phyloP scores from a whole-genome alignment of 805 yeast species.

The Phaffomyces opuntiae region DNA sequence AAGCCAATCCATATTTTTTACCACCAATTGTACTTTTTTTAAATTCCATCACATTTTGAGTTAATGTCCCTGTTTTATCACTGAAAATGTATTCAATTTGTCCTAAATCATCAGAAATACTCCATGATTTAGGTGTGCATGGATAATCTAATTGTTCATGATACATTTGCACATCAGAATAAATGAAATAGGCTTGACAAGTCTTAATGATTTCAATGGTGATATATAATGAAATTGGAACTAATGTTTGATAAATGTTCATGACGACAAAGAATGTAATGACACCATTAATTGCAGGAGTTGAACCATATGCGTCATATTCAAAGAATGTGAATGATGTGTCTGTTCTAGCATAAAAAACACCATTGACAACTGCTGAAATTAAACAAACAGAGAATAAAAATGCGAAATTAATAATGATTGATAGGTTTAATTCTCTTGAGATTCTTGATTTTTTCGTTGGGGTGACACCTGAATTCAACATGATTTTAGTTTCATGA shows the following conservation, averaged over 20 bases:
- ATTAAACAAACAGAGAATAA: conserved; percentile 60
- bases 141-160: conserved; percentile 66
- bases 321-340: conserved; percentile 58
- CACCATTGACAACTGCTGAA: conserved; percentile 67
- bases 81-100: conserved; percentile 80
- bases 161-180: conserved; percentile 67
- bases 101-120: conserved; percentile 77
- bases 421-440: conserved; percentile 63
- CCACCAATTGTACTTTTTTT: conserved; percentile 76
- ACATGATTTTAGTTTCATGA: conserved; percentile 70
- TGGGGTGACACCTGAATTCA: conserved; percentile 74
- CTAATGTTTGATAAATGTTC: conserved; percentile 70
- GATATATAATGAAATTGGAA: conserved; percentile 76
- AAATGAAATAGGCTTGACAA: conserved; percentile 73
- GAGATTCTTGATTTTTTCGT: conserved; percentile 72
- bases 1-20: conserved; percentile 65
- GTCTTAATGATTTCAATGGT: conserved; percentile 79
- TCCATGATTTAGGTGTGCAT: conserved; percentile 81
- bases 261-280: conserved; percentile 69
- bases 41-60: conserved; percentile 81
- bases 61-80: conserved; percentile 78
- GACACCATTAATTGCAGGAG: conserved; percentile 61
- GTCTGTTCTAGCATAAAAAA: conserved; percentile 40
- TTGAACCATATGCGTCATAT: conserved; percentile 57
- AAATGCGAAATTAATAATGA: conserved; percentile 54